These are phyloP conservation scores for Scutellaria baicalensis DNA, from an alignment of 257 asterid species.

Conservation along the genomic window DNA sequence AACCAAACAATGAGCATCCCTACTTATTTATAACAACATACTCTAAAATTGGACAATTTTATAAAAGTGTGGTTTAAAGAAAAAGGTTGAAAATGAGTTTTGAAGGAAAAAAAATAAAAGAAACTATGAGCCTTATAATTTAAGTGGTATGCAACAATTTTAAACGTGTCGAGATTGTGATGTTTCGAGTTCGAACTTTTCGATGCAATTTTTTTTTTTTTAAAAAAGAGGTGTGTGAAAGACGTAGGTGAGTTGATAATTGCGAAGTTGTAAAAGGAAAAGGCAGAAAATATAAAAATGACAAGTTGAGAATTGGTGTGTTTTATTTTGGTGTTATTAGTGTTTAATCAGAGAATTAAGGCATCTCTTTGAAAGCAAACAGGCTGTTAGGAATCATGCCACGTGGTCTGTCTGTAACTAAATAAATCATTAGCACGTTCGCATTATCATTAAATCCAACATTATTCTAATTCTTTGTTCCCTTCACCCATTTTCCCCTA, in stretches of 20 bases:
- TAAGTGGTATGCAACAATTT: no score
- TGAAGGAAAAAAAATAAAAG: no score
- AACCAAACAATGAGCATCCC: no score
- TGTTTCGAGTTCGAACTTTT: no score
- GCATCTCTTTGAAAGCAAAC: constrained; percentile 4
- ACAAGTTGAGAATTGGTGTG: not conserved
- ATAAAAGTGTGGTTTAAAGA: no score
- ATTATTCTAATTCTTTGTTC: not conserved
- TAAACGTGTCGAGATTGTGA: no score
- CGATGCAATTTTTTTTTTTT: no score
- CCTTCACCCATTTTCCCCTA: not conserved
- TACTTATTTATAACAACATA: no score
- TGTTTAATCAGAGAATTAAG: constrained; percentile 8
- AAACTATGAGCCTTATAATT: no score
- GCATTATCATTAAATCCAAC: constrained; percentile 23
- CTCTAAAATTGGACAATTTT: no score
- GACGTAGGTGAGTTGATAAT: not conserved
- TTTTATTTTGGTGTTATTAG: not conserved
- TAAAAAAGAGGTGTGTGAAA: no score
- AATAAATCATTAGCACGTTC: constrained; percentile 45
- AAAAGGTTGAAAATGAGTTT: no score
- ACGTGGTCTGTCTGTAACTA: constrained; percentile 49
- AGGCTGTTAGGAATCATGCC: constrained; percentile 56
- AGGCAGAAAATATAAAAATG: not conserved
- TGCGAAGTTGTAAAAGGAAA: not conserved